These are phyloP conservation scores for Halophytophthora polymorphica DNA, from an alignment of 352 stramenopile species.

Conservation along the genomic window DNA sequence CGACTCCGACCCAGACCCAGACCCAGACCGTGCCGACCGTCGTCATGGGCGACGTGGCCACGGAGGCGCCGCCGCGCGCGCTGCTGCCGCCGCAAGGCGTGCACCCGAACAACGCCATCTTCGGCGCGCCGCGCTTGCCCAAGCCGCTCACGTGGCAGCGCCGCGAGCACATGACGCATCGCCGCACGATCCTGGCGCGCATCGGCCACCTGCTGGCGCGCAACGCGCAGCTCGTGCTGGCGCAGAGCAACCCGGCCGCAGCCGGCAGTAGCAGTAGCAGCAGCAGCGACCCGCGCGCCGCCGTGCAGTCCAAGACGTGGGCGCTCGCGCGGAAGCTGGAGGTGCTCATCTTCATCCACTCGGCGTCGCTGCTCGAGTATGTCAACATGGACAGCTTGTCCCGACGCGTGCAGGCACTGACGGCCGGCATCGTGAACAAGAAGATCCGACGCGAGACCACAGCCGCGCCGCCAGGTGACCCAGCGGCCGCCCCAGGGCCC, in stretches of 20 bases:
- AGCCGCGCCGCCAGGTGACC: constrained; percentile 7
- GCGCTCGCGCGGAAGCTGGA: constrained; percentile 78
- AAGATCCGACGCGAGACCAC: constrained; percentile 62
- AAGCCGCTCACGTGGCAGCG: constrained; percentile 83
- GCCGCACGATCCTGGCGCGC: constrained; percentile 59
- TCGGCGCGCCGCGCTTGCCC: constrained; percentile 57
- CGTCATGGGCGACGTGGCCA: constrained; percentile 19
- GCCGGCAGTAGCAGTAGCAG: neutral
- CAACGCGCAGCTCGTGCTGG: constrained; percentile 49
- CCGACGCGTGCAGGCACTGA: constrained; percentile 76
- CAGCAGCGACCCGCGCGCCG: constrained; percentile 3
- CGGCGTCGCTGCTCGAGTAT: constrained; percentile 79
- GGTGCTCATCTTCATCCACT: constrained; percentile 81
- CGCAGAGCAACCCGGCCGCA: constrained; percentile 3
- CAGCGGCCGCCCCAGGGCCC: neutral
- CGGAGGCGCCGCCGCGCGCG: neutral
- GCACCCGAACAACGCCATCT: constrained; percentile 74
- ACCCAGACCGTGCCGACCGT: neutral
- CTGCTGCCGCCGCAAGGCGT: constrained; percentile 59
- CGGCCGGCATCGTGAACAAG: constrained; percentile 81
- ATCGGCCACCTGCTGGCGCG: constrained; percentile 60
- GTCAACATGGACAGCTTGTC: constrained; percentile 74
- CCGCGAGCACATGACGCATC: constrained; percentile 65
- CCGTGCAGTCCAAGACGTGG: constrained; percentile 52
- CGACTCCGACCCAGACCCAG: too few relatives aligned